These are phyloP conservation scores for Pyrrhoderma lamaoense DNA, from an alignment of 1,284 basidiomycete species.

Conservation along the genomic window DNA sequence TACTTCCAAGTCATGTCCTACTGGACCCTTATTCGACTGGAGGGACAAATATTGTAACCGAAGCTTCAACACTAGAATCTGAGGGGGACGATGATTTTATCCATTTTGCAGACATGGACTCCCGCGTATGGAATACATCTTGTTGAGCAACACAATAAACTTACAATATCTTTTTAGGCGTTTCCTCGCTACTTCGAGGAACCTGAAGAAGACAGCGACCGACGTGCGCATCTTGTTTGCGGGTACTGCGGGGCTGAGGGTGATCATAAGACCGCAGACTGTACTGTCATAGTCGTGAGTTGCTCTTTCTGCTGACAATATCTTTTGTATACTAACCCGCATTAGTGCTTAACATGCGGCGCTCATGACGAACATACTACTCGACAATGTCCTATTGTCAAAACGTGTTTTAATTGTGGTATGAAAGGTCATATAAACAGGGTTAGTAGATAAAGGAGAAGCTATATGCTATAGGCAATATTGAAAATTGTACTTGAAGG, in stretches of 20 bases:
- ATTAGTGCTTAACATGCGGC: slow-evolving; percentile 83
- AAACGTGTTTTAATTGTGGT: slow-evolving; percentile 81
- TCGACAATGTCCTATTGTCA: slow-evolving; percentile 75
- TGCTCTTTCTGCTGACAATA: not conserved
- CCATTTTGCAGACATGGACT: slow-evolving; percentile 13
- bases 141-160: not conserved
- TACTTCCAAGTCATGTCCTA: slow-evolving; percentile 15
- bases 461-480: not conserved
- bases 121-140: slow-evolving; percentile 2
- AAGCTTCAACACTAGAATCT: slow-evolving; percentile 3
- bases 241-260: slow-evolving; percentile 18
- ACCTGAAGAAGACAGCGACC: slow-evolving; percentile 6
- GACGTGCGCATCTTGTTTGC: slow-evolving; percentile 11
- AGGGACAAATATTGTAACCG: not conserved
- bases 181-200: slow-evolving; percentile 16
- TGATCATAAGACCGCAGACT: slow-evolving; percentile 16
- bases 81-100: slow-evolving; percentile 18
- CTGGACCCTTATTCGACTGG: not conserved
- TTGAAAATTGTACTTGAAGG: slow-evolving; percentile 33
- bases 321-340: not conserved
- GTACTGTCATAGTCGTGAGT: slow-evolving; percentile 17
- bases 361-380: slow-evolving; percentile 80
- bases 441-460: slow-evolving; percentile 32
- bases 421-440: slow-evolving; percentile 79
- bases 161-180: not conserved